Conservation (phyloP, 331 rosid genomes). For the Dryas integrifolia region DNA sequence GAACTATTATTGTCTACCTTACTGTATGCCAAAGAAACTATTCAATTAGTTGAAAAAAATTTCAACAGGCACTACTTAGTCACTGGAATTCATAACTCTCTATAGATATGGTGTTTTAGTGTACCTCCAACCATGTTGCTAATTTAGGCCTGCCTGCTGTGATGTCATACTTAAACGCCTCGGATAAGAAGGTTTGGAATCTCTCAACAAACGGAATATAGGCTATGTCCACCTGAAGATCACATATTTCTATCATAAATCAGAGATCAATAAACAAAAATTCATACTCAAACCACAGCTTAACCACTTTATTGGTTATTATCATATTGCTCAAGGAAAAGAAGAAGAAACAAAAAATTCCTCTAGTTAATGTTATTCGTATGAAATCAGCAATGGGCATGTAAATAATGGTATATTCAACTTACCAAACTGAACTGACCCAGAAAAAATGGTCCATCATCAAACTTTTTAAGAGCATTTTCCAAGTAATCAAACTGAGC, state of each 20-base stretch:
- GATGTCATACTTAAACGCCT: conserved; percentile 46
- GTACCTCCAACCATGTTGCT: conserved; percentile 67
- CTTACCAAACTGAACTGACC: conserved; percentile 74
- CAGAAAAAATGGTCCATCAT: conserved; percentile 68
- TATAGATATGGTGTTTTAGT: background rate
- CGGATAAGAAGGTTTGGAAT: conserved; percentile 47
- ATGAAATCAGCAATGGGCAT: background rate
- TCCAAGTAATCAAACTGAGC: conserved; percentile 72
- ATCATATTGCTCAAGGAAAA: background rate
- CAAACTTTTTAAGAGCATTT: conserved; percentile 61
- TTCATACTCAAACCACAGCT: background rate
- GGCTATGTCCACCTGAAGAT: conserved; percentile 63
- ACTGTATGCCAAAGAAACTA: background rate
- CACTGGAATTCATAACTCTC: background rate
- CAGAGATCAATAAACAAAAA: background rate
- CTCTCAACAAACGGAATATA: conserved; percentile 66
- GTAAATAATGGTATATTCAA: conserved; percentile 7
- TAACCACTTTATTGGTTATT: background rate
- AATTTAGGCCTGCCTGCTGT: conserved; percentile 71
- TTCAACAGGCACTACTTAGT: background rate
- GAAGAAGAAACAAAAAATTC: background rate
- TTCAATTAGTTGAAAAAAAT: too few species aligned
- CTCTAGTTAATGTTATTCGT: background rate
- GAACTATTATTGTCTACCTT: background rate
- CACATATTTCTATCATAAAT: conserved; percentile 6